Evolutionary conservation across 805 yeast species (phyloP).

Genomic region (Metschnikowia henanensis): DNA sequence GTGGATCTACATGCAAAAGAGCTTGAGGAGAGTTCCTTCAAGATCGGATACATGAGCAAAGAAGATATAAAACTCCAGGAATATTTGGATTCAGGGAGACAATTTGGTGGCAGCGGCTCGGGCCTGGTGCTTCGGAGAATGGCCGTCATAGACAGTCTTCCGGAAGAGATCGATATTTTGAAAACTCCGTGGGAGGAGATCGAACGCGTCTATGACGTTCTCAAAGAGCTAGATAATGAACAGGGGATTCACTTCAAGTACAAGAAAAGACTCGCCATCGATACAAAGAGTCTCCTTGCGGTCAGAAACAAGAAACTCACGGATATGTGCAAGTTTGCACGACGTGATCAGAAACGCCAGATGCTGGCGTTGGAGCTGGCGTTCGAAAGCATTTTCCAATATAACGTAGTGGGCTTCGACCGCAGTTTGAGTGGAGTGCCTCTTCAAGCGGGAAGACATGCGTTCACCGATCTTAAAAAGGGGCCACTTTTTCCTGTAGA

Average conservation of each 20-base stretch:
- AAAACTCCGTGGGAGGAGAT: constrained; percentile 30
- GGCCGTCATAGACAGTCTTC: constrained; percentile 29
- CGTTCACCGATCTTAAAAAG: constrained; percentile 17
- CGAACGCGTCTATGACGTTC: constrained; percentile 30
- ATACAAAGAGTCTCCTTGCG: constrained; percentile 32
- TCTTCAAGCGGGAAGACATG: constrained; percentile 26
- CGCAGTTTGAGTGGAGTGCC: constrained; percentile 40
- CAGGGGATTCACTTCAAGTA: constrained; percentile 38
- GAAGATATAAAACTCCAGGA: constrained; percentile 37
- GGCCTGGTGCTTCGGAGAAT: constrained; percentile 38
- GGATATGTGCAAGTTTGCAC: constrained; percentile 36
- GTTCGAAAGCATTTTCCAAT: constrained; percentile 30
- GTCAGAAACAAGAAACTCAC: constrained; percentile 31
- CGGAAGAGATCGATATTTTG: constrained; percentile 37
- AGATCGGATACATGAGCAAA: constrained; percentile 36
- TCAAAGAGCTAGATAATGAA: constrained; percentile 37
- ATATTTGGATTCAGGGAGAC: constrained; percentile 36
- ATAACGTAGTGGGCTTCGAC: constrained; percentile 45
- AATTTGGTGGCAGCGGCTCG: constrained; percentile 33
- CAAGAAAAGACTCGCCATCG: constrained; percentile 31
- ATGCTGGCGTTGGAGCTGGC: constrained; percentile 31
- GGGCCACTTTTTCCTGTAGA: constrained; percentile 32
- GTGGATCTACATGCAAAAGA: constrained; percentile 13
- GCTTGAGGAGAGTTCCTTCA: constrained; percentile 26
- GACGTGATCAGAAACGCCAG: constrained; percentile 34